Percentiles rank a stretch among this genome's conserved stretches.
These are phyloP conservation scores for Yueomyces sp. DNA, from an alignment of 805 yeast species.

Conservation along the genomic window DNA sequence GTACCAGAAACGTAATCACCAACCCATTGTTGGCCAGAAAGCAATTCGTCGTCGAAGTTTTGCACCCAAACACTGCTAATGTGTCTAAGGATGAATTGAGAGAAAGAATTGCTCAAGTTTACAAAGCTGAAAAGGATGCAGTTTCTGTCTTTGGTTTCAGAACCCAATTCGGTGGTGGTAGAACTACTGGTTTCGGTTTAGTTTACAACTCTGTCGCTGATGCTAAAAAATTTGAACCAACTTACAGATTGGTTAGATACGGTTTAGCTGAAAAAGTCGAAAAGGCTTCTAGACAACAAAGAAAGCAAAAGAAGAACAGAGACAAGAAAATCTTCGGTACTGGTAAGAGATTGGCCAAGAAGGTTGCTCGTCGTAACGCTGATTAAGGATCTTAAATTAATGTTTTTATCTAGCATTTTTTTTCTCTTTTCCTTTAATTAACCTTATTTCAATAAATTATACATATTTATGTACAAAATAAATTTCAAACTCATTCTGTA, in stretches of 20 bases:
- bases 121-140: slow-evolving; percentile 87
- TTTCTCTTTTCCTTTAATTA: not conserved
- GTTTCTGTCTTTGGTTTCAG: slow-evolving; percentile 98
- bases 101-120: slow-evolving; percentile 76
- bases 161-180: slow-evolving; percentile 99
- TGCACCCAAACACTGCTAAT: slow-evolving; percentile 99
- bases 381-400: slow-evolving; percentile 33
- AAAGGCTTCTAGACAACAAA: slow-evolving; percentile 98
- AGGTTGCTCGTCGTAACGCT: slow-evolving; percentile 79
- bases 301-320: slow-evolving; percentile 99
- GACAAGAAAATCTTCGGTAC: slow-evolving; percentile 99
- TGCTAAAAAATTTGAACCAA: slow-evolving; percentile 97
- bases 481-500: no score
- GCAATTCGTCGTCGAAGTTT: slow-evolving; percentile 98
- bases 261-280: slow-evolving; percentile 94
- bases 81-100: slow-evolving; percentile 99
- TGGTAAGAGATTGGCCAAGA: slow-evolving; percentile 87
- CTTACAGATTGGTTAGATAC: slow-evolving; percentile 98
- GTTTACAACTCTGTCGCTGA: slow-evolving; percentile 96
- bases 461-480: not conserved
- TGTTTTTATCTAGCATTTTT: not conserved
- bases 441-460: no score
- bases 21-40: slow-evolving; percentile 99
- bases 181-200: slow-evolving; percentile 98
- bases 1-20: slow-evolving; percentile 97